These are phyloP conservation scores for Fraxinus cuspidata DNA, from an alignment of 257 asterid genomes.

Conservation along the genomic window DNA sequence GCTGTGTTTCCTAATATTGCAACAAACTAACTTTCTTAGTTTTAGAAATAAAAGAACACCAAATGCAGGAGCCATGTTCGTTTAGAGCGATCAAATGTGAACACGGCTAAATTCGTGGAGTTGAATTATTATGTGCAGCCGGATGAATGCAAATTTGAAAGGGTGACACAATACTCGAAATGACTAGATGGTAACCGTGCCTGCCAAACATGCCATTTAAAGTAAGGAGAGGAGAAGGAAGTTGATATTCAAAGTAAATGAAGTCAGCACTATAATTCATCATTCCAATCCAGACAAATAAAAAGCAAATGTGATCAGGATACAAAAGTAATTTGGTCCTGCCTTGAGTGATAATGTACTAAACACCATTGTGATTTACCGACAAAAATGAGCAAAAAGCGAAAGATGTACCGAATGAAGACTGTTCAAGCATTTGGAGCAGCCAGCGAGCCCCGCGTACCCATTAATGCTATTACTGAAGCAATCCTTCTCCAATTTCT, in stretches of 20 bases:
- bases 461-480: constrained; percentile 31
- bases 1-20: not conserved
- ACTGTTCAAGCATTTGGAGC: constrained; percentile 71
- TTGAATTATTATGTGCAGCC: too few species aligned
- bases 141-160: too few species aligned
- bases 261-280: too few species aligned
- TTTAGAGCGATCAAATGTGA: too few species aligned
- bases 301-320: too few species aligned
- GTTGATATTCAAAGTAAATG: too few species aligned
- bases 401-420: constrained; percentile 47
- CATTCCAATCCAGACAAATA: too few species aligned
- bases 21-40: not conserved
- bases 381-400: not conserved
- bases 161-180: too few species aligned
- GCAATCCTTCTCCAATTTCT: constrained; percentile 70
- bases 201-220: not conserved
- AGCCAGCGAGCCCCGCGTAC: constrained; percentile 55
- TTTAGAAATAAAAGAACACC: not conserved
- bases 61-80: too few species aligned
- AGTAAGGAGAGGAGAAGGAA: too few species aligned
- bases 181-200: not conserved
- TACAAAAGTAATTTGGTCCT: not conserved
- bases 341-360: not conserved
- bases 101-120: too few species aligned
- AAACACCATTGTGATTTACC: too few species aligned